Evolutionary conservation across 768 basidiomycete genomes (phyloP).

Genomic region (Podaxis sp.): DNA sequence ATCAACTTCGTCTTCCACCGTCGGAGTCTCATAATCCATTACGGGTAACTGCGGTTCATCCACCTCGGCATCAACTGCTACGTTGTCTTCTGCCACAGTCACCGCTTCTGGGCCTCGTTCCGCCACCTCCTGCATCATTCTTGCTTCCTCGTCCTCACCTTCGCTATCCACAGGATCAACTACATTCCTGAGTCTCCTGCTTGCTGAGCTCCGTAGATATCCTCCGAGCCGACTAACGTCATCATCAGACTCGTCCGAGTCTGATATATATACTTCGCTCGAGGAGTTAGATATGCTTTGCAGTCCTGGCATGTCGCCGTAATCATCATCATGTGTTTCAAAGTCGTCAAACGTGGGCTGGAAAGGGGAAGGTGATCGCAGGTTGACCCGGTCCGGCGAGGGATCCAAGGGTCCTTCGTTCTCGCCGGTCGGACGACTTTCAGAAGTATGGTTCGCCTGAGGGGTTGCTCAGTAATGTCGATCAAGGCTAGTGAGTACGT

Average conservation of each 20-base stretch:
- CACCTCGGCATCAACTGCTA: not conserved
- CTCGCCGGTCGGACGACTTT: not conserved
- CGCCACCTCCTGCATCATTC: conserved; percentile 1
- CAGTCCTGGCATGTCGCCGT: conserved; percentile 37
- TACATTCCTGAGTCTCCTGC: conserved; percentile 17
- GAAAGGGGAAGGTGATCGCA: not conserved
- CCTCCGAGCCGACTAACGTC: conserved; percentile 14
- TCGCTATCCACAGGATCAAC: conserved; percentile 15
- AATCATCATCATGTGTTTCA: conserved; percentile 20
- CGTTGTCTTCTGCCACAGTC: conserved; percentile 2
- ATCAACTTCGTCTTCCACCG: conserved; percentile 3
- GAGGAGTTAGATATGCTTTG: conserved; percentile 33
- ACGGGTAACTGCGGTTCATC: conserved; percentile 4
- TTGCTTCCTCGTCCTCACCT: conserved; percentile 6
- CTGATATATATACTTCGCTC: conserved; percentile 31
- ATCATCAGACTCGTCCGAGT: conserved; percentile 25
- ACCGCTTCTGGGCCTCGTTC: conserved; percentile 3
- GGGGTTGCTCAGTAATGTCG: not conserved
- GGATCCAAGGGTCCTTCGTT: not conserved
- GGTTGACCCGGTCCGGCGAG: not conserved
- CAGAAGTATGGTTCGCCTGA: not conserved
- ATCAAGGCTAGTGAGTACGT: not conserved
- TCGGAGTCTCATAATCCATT: not conserved
- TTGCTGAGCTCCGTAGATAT: conserved; percentile 6
- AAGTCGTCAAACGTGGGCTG: not conserved